Evolutionary conservation across 495 filamentous ascomycete genomes (phyloP).

Genomic region (Chaetomium cochliodes): DNA sequence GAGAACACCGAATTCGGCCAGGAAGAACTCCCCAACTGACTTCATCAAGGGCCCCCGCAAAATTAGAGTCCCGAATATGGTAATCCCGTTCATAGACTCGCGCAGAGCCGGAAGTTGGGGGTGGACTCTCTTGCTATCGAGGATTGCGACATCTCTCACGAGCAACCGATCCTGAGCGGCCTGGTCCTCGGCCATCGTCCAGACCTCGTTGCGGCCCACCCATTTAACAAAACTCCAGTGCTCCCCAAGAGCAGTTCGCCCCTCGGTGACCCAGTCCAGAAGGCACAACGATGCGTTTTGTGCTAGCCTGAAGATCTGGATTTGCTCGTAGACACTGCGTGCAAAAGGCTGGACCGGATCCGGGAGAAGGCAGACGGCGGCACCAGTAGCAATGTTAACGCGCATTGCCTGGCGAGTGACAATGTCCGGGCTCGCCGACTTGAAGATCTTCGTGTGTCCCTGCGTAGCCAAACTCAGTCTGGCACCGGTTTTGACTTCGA

Average conservation of each 20-base stretch:
- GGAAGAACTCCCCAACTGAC: conserved; percentile 63
- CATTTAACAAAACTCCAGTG: conserved; percentile 79
- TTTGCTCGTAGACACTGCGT: conserved; percentile 75
- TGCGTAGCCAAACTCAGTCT: conserved; percentile 85
- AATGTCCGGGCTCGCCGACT: conserved; percentile 56
- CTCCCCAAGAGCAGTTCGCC: conserved; percentile 84
- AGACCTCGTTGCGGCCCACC: conserved; percentile 83
- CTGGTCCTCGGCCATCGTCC: conserved; percentile 41
- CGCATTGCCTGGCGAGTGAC: conserved; percentile 68
- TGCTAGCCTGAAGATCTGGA: conserved; percentile 70
- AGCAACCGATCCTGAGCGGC: conserved; percentile 58
- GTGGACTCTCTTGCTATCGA: conserved; percentile 55
- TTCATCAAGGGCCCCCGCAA: conserved; percentile 72
- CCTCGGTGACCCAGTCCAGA: conserved; percentile 89
- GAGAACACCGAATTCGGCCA: conserved; percentile 69
- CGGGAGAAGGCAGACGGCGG: conserved; percentile 84
- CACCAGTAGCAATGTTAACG: conserved; percentile 58
- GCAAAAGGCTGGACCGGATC: conserved; percentile 91
- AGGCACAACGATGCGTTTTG: conserved; percentile 65
- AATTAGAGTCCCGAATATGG: conserved; percentile 79
- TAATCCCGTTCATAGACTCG: conserved; percentile 61
- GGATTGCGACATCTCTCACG: conserved; percentile 75
- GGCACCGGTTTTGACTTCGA: conserved; percentile 62
- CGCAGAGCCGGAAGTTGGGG: conserved; percentile 44
- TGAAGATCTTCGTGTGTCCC: conserved; percentile 95